Evolutionary conservation across 805 yeast species (phyloP).

Genomic region (Schwanniomyces polymorphus): DNA sequence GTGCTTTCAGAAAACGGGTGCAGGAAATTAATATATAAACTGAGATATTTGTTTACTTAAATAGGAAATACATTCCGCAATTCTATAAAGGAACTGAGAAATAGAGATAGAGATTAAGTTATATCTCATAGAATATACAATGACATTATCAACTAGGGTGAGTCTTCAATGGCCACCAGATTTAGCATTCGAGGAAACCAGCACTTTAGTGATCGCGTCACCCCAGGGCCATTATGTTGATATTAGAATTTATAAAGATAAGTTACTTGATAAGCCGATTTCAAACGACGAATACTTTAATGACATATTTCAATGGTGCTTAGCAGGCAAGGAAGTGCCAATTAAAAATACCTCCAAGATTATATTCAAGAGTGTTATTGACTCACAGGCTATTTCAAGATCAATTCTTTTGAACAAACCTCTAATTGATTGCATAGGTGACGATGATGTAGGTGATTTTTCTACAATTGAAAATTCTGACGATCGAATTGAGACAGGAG

Average conservation of each 20-base stretch:
- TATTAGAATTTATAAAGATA: slow-evolving; percentile 26
- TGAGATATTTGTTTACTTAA: not conserved
- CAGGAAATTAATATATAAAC: not conserved
- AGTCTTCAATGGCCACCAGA: slow-evolving; percentile 54
- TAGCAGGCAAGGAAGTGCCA: slow-evolving; percentile 49
- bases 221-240: slow-evolving; percentile 49
- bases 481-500: slow-evolving; percentile 50
- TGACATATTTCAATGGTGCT: slow-evolving; percentile 54
- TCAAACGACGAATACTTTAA: slow-evolving; percentile 7
- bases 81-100: not conserved
- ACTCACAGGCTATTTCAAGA: slow-evolving; percentile 35
- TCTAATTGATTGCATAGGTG: slow-evolving; percentile 21
- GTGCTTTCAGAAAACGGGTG: slow-evolving; percentile 7
- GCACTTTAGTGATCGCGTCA: slow-evolving; percentile 50
- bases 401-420: slow-evolving; percentile 30
- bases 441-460: slow-evolving; percentile 49
- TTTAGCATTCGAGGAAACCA: slow-evolving; percentile 41
- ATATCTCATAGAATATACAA: not conserved
- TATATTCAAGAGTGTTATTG: slow-evolving; percentile 43
- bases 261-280: slow-evolving; percentile 12
- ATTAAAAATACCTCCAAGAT: slow-evolving; percentile 34
- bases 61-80: not conserved
- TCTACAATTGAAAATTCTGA: slow-evolving; percentile 33
- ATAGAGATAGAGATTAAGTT: not conserved
- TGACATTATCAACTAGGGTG: slow-evolving; percentile 46